Conservation (phyloP, 1,139 yeast genomes). For the Pichia inconspicua region DNA sequence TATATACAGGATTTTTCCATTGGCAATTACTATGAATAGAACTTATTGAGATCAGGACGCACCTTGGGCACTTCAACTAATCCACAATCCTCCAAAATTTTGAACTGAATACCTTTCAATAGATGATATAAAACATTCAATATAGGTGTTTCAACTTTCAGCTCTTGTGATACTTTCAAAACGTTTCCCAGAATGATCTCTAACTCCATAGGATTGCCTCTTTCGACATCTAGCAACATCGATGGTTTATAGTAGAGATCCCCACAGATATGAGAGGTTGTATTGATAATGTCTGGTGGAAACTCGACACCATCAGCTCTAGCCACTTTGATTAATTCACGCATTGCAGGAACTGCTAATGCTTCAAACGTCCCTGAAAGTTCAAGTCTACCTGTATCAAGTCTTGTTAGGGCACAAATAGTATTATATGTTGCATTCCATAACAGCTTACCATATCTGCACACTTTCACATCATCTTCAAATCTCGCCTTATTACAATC, state of each 20-base stretch:
- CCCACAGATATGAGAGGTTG: slow-evolving; percentile 42
- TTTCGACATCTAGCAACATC: slow-evolving; percentile 47
- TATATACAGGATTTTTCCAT: too few species aligned
- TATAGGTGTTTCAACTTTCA: slow-evolving; percentile 40
- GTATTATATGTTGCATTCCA: slow-evolving; percentile 51
- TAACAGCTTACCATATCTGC: slow-evolving; percentile 48
- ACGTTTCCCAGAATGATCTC: slow-evolving; percentile 52
- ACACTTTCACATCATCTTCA: slow-evolving; percentile 37
- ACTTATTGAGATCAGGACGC: slow-evolving; percentile 17
- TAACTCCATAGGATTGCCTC: slow-evolving; percentile 46
- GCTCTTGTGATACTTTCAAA: slow-evolving; percentile 36
- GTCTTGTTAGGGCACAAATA: slow-evolving; percentile 36
- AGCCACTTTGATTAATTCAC: slow-evolving; percentile 43
- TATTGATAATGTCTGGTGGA: slow-evolving; percentile 31
- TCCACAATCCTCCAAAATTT: slow-evolving; percentile 35
- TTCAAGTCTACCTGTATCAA: slow-evolving; percentile 37
- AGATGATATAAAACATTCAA: slow-evolving; percentile 34
- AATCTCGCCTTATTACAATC: slow-evolving; percentile 29
- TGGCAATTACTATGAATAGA: not conserved
- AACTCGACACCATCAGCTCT: slow-evolving; percentile 44
- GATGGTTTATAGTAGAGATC: slow-evolving; percentile 49
- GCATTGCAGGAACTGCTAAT: slow-evolving; percentile 43
- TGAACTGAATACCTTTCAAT: slow-evolving; percentile 35
- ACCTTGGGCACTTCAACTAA: slow-evolving; percentile 26
- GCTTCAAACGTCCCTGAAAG: slow-evolving; percentile 37